phyloP scores from a whole-genome alignment of 768 basidiomycete species.

The Leucosporidium scottii region DNA sequence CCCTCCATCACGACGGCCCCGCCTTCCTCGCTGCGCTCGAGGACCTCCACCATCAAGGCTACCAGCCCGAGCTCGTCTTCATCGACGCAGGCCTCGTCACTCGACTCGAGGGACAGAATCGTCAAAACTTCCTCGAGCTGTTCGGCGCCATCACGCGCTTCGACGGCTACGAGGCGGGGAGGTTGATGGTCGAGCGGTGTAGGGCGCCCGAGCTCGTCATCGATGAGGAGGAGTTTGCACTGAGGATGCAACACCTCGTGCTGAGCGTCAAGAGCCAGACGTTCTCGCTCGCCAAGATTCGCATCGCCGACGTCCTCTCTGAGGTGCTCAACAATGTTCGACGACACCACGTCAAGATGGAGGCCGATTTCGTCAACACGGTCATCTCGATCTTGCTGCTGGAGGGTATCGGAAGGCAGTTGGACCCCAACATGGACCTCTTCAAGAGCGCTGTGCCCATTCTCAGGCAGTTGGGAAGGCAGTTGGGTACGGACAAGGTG shows the following conservation, averaged over 20 bases:
- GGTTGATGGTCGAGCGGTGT: conserved; percentile 93
- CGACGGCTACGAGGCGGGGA: conserved; percentile 89
- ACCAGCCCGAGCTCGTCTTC: conserved; percentile 87
- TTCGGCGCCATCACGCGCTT: conserved; percentile 94
- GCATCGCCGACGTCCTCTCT: conserved; percentile 83
- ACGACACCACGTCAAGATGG: conserved; percentile 93
- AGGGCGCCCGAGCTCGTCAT: conserved; percentile 80
- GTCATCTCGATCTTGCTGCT: conserved; percentile 81
- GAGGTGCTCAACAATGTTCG: conserved; percentile 82
- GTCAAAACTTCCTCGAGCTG: conserved; percentile 89
- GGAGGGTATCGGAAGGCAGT: conserved; percentile 89
- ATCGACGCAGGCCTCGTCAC: conserved; percentile 95
- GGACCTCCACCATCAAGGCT: conserved; percentile 59
- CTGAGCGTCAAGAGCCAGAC: conserved; percentile 91
- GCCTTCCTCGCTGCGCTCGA: conserved; percentile 66
- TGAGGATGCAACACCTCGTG: conserved; percentile 95
- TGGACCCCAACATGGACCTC: conserved; percentile 85
- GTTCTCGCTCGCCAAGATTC: conserved; percentile 93
- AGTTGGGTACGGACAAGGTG: conserved; percentile 72
- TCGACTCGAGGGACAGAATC: conserved; percentile 69
- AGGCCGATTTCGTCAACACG: conserved; percentile 96
- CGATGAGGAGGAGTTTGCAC: conserved; percentile 88
- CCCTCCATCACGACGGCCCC: conserved; percentile 51
- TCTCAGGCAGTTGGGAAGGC: conserved; percentile 77
- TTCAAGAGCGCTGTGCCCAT: conserved; percentile 95